phyloP scores from a whole-genome alignment of 2,329 filamentous ascomycete species.

The Aspergillus terreus region DNA sequence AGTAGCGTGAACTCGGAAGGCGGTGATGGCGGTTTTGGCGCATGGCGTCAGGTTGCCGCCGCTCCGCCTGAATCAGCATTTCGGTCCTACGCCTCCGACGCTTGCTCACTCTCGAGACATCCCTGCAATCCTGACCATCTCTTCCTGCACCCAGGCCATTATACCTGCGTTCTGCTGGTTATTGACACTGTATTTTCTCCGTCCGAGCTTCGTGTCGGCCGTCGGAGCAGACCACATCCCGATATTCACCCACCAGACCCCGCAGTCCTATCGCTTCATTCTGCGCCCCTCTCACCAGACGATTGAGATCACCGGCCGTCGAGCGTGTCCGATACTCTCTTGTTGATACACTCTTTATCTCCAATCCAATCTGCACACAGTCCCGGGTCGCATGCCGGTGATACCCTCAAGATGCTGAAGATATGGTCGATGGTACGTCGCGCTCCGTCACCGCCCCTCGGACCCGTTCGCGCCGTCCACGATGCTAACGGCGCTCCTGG shows the following conservation, averaged over 20 bases:
- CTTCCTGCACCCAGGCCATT: background rate
- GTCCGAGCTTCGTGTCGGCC: background rate
- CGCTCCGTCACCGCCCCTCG: background rate
- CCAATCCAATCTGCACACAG: too few species aligned
- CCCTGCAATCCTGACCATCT: background rate
- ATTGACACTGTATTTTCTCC: background rate
- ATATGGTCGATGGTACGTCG: conserved; percentile 93
- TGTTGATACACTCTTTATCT: too few species aligned
- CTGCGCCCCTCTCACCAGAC: too few species aligned
- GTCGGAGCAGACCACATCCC: background rate
- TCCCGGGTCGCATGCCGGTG: conserved; percentile 10
- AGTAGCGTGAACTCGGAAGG: background rate
- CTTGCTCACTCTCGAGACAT: background rate
- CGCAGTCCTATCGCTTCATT: background rate
- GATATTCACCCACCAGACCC: background rate
- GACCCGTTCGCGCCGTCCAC: background rate
- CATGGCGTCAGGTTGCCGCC: conserved; percentile 12
- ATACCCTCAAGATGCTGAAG: conserved; percentile 75
- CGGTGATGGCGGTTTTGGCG: conserved; percentile 2
- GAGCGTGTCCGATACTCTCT: too few species aligned
- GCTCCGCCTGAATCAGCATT: conserved; percentile 1
- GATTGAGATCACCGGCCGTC: too few species aligned
- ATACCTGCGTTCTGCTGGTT: too few species aligned
- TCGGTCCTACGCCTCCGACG: background rate
- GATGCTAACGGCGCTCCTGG: background rate